Evolutionary conservation across 164 flowering plant genomes (phyloP).

Genomic region (Piper longum): DNA sequence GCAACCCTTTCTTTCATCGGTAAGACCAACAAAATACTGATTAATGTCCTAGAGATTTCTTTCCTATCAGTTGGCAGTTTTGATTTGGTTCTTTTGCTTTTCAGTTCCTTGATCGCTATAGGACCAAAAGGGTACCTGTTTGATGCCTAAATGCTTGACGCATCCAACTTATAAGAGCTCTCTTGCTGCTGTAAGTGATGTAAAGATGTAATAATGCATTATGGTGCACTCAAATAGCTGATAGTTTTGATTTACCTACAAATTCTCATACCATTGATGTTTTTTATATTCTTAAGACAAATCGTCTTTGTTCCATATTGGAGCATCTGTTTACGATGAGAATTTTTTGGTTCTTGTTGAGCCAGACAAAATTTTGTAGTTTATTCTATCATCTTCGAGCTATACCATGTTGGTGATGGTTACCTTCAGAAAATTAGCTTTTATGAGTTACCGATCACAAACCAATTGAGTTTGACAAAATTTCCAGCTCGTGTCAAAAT

Average conservation of each 20-base stretch:
- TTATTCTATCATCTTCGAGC: neutral
- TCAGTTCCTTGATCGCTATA: constrained; percentile 21
- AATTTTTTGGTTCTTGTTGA: neutral
- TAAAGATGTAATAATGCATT: neutral
- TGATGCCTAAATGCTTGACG: constrained; percentile 1
- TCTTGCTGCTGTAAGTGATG: neutral
- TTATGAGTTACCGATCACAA: too few relatives aligned
- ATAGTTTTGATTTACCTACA: neutral
- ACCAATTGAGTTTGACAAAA: too few relatives aligned
- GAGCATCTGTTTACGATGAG: constrained; percentile 3
- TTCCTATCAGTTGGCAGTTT: neutral
- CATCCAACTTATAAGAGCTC: neutral
- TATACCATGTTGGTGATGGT: neutral
- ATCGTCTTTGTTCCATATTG: neutral
- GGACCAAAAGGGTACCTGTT: constrained; percentile 24
- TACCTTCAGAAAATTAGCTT: too few relatives aligned
- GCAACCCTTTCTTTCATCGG: constrained; percentile 81
- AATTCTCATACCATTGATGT: too few relatives aligned
- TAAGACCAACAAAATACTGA: constrained; percentile 15
- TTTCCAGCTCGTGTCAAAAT: too few relatives aligned
- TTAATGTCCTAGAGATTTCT: neutral
- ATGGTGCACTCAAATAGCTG: too few relatives aligned
- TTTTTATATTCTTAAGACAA: too few relatives aligned
- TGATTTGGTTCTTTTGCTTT: constrained; percentile 3
- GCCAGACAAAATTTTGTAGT: neutral